Evolutionary conservation across 805 yeast genomes (phyloP).

Genomic region (Candida loeiensis): DNA sequence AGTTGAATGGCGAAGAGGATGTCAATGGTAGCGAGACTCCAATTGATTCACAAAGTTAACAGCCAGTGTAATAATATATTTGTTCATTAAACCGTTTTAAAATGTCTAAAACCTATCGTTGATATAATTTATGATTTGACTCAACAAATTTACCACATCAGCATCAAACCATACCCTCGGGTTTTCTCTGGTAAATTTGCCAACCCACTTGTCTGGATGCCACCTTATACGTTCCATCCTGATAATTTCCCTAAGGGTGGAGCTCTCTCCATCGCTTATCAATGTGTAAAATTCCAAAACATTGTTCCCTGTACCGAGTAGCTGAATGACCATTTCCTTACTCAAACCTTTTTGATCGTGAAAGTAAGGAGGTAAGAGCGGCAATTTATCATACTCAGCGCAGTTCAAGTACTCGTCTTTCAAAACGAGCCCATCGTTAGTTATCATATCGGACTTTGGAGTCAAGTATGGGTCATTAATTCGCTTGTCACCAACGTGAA

Average conservation of each 20-base stretch:
- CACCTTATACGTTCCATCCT: constrained; percentile 56
- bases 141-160: constrained; percentile 27
- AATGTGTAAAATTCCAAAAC: constrained; percentile 26
- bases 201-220: constrained; percentile 68
- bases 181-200: constrained; percentile 15
- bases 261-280: constrained; percentile 16
- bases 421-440: neutral
- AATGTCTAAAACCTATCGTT: constrained; percentile 13
- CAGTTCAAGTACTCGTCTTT: constrained; percentile 9
- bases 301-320: constrained; percentile 21
- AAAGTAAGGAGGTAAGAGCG: constrained; percentile 12
- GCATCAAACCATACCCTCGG: constrained; percentile 16
- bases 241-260: constrained; percentile 19
- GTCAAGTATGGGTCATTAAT: constrained; percentile 31
- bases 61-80: neutral
- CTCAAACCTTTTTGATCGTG: constrained; percentile 9
- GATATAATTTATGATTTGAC: constrained; percentile 30
- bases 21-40: constrained; percentile 15
- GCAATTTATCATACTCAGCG: constrained; percentile 8
- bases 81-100: neutral
- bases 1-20: constrained; percentile 14
- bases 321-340: constrained; percentile 13
- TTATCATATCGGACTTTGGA: constrained; percentile 4
- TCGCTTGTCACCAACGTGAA: constrained; percentile 38
- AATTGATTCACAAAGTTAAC: constrained; percentile 8